Base-by-base conservation (phyloP, 768 basidiomycete genomes). In the Lenzites betulinus region DNA sequence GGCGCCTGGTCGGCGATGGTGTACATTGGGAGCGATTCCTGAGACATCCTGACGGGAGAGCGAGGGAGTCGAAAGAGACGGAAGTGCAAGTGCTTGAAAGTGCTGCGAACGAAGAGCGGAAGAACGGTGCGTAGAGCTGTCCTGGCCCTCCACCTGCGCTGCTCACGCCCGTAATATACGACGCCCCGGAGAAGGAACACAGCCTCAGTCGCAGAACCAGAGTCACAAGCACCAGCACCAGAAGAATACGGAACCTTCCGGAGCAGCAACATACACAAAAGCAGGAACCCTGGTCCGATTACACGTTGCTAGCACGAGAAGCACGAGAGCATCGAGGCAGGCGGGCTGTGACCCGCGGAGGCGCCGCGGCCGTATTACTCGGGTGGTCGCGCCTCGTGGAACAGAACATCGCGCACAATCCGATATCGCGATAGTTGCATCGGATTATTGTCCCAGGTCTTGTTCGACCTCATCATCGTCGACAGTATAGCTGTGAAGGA, bases 111-210 rank as follows among this genome's bases (percentile, higher is more conserved):
- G 51, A 53, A 53, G 51, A 42, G 26, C 26, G 43, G 47, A 55
- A 20, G 54, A 55, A 47, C 44, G 54, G 42, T 55, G 54, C 54
- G 33, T n/a, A 16, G 26, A 30, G 54, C 44, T 43, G 54, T 55
- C 44, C 54, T 42, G 49, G 30, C 30, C 33, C 20, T 50, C 49
- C 18, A 20, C 16, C 30, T 35, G 8, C 30, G 30, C 33, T 16
- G 3, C 5, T 35, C n/a, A 8, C 20, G n/a, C 7, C 12, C 30
- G 12, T 50, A 35, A 20, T 50, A 35, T 20, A 50, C 7, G 7
- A 13, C 8, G 16, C 43, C 12, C 5, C 1, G 28, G 47, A 12
- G 6, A 13, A 8, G n/a, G 12, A 8, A 11, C 49, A 50, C 49
- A 2, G 49, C 49, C 49, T 18, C n/a, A 26, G 7, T 16, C 23